phyloP scores from a whole-genome alignment of 306 rosid genomes.

The Inga leiocalycina region DNA sequence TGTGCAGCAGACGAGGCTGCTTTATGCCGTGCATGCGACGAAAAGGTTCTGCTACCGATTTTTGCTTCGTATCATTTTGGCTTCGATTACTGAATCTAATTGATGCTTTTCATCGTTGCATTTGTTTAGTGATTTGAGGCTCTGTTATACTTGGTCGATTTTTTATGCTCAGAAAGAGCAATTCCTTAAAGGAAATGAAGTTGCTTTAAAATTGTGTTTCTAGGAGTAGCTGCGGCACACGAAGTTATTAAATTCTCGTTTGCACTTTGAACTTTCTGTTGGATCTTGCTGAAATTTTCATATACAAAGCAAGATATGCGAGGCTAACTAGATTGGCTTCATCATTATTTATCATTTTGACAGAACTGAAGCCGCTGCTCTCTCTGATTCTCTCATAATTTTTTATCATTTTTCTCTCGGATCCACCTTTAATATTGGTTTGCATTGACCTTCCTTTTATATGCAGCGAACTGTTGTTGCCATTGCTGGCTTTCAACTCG shows the following conservation, averaged over 20 bases:
- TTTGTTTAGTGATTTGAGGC: background rate
- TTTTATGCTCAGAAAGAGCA: background rate
- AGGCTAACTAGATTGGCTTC: background rate
- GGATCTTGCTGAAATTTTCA: background rate
- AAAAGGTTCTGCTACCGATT: conserved; percentile 38
- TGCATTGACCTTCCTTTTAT: background rate
- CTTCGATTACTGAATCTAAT: background rate
- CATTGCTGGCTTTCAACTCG: background rate
- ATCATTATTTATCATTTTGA: background rate
- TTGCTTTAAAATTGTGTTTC: background rate
- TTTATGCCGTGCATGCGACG: conserved; percentile 54
- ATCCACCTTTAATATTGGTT: background rate
- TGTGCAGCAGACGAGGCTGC: conserved; percentile 61
- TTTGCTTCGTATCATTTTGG: background rate
- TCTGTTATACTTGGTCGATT: background rate
- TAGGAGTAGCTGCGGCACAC: background rate
- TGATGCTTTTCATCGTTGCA: background rate
- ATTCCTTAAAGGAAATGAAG: background rate
- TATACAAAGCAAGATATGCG: background rate
- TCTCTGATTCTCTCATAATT: conserved; percentile 10
- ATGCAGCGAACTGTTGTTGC: background rate
- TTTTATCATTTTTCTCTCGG: conserved; percentile 1
- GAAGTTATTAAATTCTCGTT: background rate
- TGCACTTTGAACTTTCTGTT: background rate
- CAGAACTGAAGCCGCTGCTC: background rate